Evolutionary conservation across 345 rosid genomes (phyloP).

Genomic region (Salix caprea): DNA sequence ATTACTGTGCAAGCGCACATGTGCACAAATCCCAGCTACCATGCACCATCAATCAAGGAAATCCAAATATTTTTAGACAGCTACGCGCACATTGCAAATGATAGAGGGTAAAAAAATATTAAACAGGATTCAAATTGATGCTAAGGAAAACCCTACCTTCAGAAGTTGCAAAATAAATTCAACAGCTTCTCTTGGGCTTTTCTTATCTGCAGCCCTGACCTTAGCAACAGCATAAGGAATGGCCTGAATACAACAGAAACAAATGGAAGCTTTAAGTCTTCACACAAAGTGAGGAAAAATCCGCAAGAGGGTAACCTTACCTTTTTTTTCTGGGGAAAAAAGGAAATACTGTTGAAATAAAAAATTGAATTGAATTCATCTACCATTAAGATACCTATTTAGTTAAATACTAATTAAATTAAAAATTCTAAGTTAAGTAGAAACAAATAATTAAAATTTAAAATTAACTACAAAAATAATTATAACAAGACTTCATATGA

Average conservation of each 20-base stretch:
- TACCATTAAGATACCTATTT: too few species aligned
- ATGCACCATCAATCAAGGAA: neutral
- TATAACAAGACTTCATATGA: too few species aligned
- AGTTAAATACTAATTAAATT: too few species aligned
- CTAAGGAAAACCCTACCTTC: slow-evolving; percentile 48
- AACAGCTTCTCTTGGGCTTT: slow-evolving; percentile 97
- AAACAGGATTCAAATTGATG: neutral
- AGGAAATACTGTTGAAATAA: too few species aligned
- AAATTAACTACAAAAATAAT: too few species aligned
- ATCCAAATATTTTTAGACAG: neutral
- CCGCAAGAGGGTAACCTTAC: too few species aligned
- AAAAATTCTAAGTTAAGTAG: too few species aligned
- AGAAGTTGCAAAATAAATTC: slow-evolving; percentile 91
- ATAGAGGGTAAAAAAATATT: neutral
- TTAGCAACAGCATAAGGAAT: slow-evolving; percentile 89
- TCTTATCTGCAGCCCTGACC: slow-evolving; percentile 75
- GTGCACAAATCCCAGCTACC: neutral
- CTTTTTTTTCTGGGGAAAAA: neutral
- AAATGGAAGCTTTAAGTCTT: neutral
- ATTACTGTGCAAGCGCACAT: too few species aligned
- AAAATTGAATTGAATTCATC: too few species aligned
- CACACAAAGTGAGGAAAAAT: neutral
- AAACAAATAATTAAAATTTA: too few species aligned
- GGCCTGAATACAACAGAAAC: slow-evolving; percentile 47
- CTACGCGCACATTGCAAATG: neutral